Evolutionary conservation across 495 filamentous ascomycete species (phyloP).

Genomic region (Xylaria palmicola): DNA sequence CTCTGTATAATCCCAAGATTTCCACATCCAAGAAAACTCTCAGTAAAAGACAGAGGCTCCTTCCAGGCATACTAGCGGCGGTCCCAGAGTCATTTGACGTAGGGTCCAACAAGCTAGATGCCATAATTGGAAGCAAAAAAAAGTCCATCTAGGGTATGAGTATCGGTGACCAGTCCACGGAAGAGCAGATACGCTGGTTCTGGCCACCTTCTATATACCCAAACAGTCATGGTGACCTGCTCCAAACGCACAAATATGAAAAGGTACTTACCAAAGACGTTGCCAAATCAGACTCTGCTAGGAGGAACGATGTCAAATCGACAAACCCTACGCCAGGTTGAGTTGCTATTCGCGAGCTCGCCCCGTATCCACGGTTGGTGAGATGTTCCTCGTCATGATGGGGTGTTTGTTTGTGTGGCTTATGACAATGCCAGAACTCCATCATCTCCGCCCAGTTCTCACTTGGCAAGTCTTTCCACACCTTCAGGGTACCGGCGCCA

Average conservation of each 20-base stretch:
- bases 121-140: slow-evolving; percentile 31
- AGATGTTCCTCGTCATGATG: slow-evolving; percentile 42
- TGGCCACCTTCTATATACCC: slow-evolving; percentile 91
- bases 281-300: slow-evolving; percentile 56
- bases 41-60: slow-evolving; percentile 51
- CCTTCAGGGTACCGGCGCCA: slow-evolving; percentile 37
- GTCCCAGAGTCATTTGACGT: slow-evolving; percentile 24
- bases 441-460: slow-evolving; percentile 99
- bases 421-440: slow-evolving; percentile 99
- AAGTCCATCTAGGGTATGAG: slow-evolving; percentile 77
- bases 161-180: slow-evolving; percentile 80
- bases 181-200: slow-evolving; percentile 47
- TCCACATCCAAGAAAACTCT: slow-evolving; percentile 47
- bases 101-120: slow-evolving; percentile 17
- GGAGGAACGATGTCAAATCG: slow-evolving; percentile 71
- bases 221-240: slow-evolving; percentile 7
- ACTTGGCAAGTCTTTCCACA: slow-evolving; percentile 95
- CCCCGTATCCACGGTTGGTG: slow-evolving; percentile 69
- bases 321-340: slow-evolving; percentile 68
- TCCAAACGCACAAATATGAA: slow-evolving; percentile 9
- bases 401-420: slow-evolving; percentile 60
- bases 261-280: slow-evolving; percentile 18
- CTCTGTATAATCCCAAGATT: slow-evolving; percentile 57
- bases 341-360: slow-evolving; percentile 65
- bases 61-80: slow-evolving; percentile 23